Percentiles rank a stretch among this genome's conserved stretches.
These are phyloP conservation scores for Solanum hybrid DNA, from an alignment of 305 asterid genomes.

Conservation along the genomic window DNA sequence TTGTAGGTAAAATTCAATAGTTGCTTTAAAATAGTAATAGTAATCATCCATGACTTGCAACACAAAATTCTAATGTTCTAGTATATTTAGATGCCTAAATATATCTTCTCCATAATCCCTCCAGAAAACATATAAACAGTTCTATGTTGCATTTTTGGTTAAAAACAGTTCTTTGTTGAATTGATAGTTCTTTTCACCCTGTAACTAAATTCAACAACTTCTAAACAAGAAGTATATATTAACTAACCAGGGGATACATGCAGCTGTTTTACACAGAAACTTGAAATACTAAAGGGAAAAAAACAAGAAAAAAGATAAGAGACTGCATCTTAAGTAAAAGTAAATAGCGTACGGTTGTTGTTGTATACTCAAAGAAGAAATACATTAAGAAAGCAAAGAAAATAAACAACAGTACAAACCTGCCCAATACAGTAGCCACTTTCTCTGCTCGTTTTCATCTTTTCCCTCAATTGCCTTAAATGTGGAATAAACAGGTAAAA, in stretches of 20 bases:
- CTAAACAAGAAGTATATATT: neutral
- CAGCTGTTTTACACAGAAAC: neutral
- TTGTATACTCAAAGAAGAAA: neutral
- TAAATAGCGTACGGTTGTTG: neutral
- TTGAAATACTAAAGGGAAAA: neutral
- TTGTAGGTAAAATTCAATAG: neutral
- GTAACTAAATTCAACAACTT: neutral
- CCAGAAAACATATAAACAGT: neutral
- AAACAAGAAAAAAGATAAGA: neutral
- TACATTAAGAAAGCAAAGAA: neutral
- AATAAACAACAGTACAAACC: conserved; percentile 6
- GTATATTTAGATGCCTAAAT: neutral
- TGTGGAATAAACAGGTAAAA: conserved; percentile 18
- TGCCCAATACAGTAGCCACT: conserved; percentile 20
- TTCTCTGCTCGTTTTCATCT: conserved; percentile 12
- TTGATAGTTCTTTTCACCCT: neutral
- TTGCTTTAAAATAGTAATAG: neutral
- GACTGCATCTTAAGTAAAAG: neutral
- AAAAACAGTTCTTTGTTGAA: neutral
- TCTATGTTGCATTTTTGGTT: neutral
- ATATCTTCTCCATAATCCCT: neutral
- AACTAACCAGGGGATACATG: neutral
- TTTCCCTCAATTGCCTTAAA: conserved; percentile 16
- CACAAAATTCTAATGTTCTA: neutral
- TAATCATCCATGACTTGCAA: neutral